Evolutionary conservation across 768 basidiomycete species (phyloP).

Genomic region (Kondoa subrosea): DNA sequence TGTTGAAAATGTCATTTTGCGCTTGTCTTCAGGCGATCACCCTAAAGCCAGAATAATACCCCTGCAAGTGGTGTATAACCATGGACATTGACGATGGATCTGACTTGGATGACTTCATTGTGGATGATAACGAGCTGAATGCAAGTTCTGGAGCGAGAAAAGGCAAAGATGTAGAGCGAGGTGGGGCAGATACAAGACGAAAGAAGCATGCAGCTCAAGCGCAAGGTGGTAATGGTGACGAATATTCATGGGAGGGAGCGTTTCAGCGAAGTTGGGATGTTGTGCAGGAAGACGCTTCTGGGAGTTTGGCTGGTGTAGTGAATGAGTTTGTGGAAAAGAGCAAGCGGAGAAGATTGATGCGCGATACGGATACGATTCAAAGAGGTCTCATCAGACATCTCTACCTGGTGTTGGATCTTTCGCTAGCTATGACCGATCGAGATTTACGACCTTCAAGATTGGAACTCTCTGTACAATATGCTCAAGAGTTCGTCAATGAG

Average conservation of each 20-base stretch:
- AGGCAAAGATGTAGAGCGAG: neutral
- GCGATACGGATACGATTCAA: conserved; percentile 70
- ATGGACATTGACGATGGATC: neutral
- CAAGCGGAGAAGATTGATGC: conserved; percentile 65
- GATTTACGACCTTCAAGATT: conserved; percentile 92
- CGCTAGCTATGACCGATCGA: conserved; percentile 77
- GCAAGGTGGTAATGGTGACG: conserved; percentile 6
- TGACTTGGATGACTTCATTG: conserved; percentile 7
- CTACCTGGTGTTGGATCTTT: conserved; percentile 78
- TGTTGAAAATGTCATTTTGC: too few relatives aligned
- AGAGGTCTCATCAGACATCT: conserved; percentile 93
- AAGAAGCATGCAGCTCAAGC: neutral
- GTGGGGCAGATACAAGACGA: conserved; percentile 1
- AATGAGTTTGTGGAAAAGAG: conserved; percentile 74
- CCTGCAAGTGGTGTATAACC: too few relatives aligned
- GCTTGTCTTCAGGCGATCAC: too few relatives aligned
- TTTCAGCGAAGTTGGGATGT: conserved; percentile 93
- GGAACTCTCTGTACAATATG: conserved; percentile 73
- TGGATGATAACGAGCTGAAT: conserved; percentile 5
- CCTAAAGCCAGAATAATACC: too few relatives aligned
- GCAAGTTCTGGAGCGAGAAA: neutral
- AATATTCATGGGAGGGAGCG: conserved; percentile 86
- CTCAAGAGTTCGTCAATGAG: conserved; percentile 76
- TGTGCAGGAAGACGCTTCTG: conserved; percentile 86
- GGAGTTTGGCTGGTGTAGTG: conserved; percentile 76